Evolutionary conservation across 2,329 filamentous ascomycete species (phyloP), one percentile per base, ranked within the genome.

Genomic region (Hymenoscyphus repandus): DNA sequence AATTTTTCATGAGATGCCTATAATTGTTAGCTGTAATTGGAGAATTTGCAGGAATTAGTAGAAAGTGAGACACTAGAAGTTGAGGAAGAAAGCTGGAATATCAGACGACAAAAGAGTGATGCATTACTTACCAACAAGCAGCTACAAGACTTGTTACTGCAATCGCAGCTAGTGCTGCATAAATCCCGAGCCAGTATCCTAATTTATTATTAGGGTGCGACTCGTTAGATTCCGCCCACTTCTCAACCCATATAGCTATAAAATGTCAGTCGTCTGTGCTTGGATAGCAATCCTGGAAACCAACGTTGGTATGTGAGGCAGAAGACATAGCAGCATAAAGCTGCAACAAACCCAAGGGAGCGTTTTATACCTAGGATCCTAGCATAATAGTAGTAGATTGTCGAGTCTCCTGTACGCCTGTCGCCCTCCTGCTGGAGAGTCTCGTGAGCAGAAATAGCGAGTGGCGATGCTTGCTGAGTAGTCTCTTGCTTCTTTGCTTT

Each of bases 181-280:
- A 58, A 13, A 56, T 48, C 2, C 57, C 57, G 17, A 43, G 20
- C 70, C 71, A 54, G 64, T 38, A 47, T 38, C 18, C 20, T 2
- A 47, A 10, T 17, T 36, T n/a, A 9, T 47, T 12, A 20, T 51
- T 38, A 27, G 49, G 44, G 15, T 9, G 6, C 7, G 7, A 20
- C 13, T n/a, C 38, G 41, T 50, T 45, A 10, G 13, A 11, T 18
- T 46, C 41, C 6, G 51, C 42, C 46, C 46, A 50, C 17, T 32
- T 69, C 17, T 66, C 68, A 3, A 73, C 53, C 71, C 72, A 74
- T 1, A 73, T 47, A 27, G 51, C 57, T 61, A 48, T 10, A 36
- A 17, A 37, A 40, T 38, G 46, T 34, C 20, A 51, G 11, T 32
- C 45, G 36, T 33, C 39, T 32, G 47, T 13, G 13, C 12, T 44